phyloP scores from a whole-genome alignment of 2,329 filamentous ascomycete species.

The Fusarium sp. region DNA sequence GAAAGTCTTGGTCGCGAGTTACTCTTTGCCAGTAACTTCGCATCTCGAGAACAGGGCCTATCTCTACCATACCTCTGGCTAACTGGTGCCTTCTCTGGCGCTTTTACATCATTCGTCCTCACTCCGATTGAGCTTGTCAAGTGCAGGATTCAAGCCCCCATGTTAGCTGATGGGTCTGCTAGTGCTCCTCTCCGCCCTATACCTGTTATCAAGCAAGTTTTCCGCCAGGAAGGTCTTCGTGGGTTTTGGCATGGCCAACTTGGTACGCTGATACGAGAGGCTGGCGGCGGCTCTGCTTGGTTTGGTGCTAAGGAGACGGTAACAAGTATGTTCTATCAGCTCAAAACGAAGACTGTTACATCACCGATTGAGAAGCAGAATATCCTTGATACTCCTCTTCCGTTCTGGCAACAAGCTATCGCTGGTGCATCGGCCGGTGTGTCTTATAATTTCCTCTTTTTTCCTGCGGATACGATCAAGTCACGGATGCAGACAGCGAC shows the following conservation, averaged over 20 bases:
- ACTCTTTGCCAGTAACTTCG: conserved; percentile 66
- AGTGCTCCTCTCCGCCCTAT: conserved; percentile 71
- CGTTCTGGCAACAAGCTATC: conserved; percentile 87
- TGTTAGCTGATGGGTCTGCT: conserved; percentile 56
- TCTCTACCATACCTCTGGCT: conserved; percentile 80
- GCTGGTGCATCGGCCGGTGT: conserved; percentile 91
- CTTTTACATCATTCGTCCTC: conserved; percentile 89
- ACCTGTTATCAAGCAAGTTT: conserved; percentile 81
- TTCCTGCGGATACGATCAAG: conserved; percentile 97
- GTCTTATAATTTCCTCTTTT: conserved; percentile 97
- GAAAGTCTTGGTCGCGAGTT: conserved; percentile 80
- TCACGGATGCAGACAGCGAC: conserved; percentile 94
- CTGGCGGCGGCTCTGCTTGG: conserved; percentile 93
- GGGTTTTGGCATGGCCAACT: conserved; percentile 97
- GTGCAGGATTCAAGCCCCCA: conserved; percentile 93
- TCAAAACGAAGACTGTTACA: conserved; percentile 60
- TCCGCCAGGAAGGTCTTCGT: conserved; percentile 81
- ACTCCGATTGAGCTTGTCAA: conserved; percentile 98
- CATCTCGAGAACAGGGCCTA: conserved; percentile 68
- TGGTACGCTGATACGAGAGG: conserved; percentile 93
- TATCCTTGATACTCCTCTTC: conserved; percentile 68
- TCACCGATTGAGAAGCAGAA: conserved; percentile 57
- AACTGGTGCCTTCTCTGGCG: conserved; percentile 88
- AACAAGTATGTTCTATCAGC: conserved; percentile 75
- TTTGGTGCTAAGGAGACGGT: conserved; percentile 91